phyloP scores from a whole-genome alignment of 2,329 filamentous ascomycete species.

The Colletotrichum sp. region DNA sequence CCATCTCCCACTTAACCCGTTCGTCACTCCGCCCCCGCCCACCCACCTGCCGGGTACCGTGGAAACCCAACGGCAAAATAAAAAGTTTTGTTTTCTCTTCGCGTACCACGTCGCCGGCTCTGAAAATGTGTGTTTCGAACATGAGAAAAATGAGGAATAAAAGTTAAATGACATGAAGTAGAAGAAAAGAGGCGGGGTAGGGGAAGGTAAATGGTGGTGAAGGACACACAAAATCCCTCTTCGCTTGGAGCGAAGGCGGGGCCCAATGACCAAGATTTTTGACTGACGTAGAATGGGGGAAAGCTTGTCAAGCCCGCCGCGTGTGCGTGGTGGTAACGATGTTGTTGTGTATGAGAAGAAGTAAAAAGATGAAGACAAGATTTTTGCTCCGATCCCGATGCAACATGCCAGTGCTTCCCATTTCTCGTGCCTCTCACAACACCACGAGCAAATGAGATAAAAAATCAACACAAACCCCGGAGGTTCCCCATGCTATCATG shows the following conservation, averaged over 20 bases:
- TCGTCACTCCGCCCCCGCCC: neutral
- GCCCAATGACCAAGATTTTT: neutral
- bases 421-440: neutral
- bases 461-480: neutral
- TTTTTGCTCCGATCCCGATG: slow-evolving; percentile 18
- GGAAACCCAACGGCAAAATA: slow-evolving; percentile 8
- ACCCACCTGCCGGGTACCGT: slow-evolving; percentile 14
- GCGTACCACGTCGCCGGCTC: neutral
- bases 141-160: neutral
- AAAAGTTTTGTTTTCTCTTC: neutral
- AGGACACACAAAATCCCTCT: neutral
- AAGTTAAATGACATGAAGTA: slow-evolving; percentile 21
- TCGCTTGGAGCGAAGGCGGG: neutral
- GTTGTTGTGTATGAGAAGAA: slow-evolving; percentile 7
- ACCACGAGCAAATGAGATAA: neutral
- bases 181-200: slow-evolving; percentile 20
- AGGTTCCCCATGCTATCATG: slow-evolving; percentile 15
- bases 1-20: neutral
- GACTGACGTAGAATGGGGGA: slow-evolving; percentile 1
- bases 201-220: slow-evolving; percentile 10
- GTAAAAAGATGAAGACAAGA: neutral
- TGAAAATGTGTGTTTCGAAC: neutral
- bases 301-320: neutral
- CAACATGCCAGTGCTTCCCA: slow-evolving; percentile 17
- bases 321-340: neutral